phyloP scores from a whole-genome alignment of 2,329 filamentous ascomycete species.

The Colletotrichum cuscutae region DNA sequence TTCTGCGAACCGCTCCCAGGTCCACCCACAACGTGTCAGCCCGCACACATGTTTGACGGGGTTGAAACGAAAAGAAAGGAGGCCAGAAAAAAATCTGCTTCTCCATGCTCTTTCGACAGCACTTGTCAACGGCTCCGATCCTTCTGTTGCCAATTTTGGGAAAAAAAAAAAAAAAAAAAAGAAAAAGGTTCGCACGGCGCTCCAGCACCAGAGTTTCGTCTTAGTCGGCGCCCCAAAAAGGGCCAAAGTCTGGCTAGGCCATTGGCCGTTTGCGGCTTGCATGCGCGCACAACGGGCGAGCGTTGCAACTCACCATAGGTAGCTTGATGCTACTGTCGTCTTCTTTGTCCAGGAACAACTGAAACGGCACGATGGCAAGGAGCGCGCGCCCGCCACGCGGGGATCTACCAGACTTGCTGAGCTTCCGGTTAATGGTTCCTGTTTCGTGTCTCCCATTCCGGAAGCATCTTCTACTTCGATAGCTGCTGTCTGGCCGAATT shows the following conservation, averaged over 20 bases:
- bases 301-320: conserved; percentile 5
- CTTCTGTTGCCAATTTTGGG: conserved; percentile 6
- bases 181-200: neutral
- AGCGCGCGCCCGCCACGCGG: conserved; percentile 5
- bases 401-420: neutral
- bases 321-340: neutral
- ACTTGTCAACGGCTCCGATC: neutral
- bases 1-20: conserved; percentile 10
- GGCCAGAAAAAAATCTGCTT: neutral
- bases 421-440: neutral
- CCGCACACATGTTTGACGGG: conserved; percentile 18
- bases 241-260: conserved; percentile 18
- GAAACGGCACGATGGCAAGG: conserved; percentile 25
- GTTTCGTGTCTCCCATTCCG: neutral
- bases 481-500: neutral
- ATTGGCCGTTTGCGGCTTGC: neutral
- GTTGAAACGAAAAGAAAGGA: conserved; percentile 13
- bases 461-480: neutral
- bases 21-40: conserved; percentile 19
- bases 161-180: neutral
- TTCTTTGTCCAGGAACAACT: conserved; percentile 1
- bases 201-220: conserved; percentile 17
- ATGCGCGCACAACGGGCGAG: conserved; percentile 21
- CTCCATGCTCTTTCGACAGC: neutral
- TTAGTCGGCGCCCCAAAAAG: conserved; percentile 7